These are phyloP conservation scores for Penicillium antarcticum DNA, from an alignment of 495 filamentous ascomycete genomes.

Conservation along the genomic window DNA sequence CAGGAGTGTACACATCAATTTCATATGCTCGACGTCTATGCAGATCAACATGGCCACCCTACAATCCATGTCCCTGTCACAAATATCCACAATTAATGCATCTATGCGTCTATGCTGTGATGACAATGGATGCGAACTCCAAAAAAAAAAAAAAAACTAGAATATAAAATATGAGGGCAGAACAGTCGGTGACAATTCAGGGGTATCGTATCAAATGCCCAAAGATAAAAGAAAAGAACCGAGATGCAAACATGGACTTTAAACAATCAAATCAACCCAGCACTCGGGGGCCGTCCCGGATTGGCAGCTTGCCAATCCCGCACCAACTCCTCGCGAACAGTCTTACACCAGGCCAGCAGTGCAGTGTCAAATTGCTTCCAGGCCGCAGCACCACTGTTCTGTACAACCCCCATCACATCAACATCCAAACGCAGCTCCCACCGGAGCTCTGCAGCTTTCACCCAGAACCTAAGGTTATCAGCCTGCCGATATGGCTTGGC, in stretches of 20 bases:
- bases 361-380: slow-evolving; percentile 81
- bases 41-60: not conserved
- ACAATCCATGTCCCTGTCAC: not conserved
- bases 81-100: slow-evolving; percentile 1
- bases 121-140: slow-evolving; percentile 10
- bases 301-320: slow-evolving; percentile 51
- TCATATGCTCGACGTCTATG: not conserved
- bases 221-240: slow-evolving; percentile 12
- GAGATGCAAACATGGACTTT: slow-evolving; percentile 10
- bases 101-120: slow-evolving; percentile 3
- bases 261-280: slow-evolving; percentile 22
- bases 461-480: slow-evolving; percentile 92
- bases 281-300: slow-evolving; percentile 24
- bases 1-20: not conserved
- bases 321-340: slow-evolving; percentile 73
- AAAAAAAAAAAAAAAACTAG: slow-evolving; percentile 9
- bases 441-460: slow-evolving; percentile 89
- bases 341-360: slow-evolving; percentile 72
- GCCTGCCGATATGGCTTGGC: slow-evolving; percentile 90
- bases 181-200: slow-evolving; percentile 24
- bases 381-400: slow-evolving; percentile 57
- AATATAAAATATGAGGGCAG: slow-evolving; percentile 19
- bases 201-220: slow-evolving; percentile 33
- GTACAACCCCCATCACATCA: slow-evolving; percentile 82
- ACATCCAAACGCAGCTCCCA: slow-evolving; percentile 88